Conservation (phyloP, 805 yeast genomes). For the Ogataea ramenticola region DNA sequence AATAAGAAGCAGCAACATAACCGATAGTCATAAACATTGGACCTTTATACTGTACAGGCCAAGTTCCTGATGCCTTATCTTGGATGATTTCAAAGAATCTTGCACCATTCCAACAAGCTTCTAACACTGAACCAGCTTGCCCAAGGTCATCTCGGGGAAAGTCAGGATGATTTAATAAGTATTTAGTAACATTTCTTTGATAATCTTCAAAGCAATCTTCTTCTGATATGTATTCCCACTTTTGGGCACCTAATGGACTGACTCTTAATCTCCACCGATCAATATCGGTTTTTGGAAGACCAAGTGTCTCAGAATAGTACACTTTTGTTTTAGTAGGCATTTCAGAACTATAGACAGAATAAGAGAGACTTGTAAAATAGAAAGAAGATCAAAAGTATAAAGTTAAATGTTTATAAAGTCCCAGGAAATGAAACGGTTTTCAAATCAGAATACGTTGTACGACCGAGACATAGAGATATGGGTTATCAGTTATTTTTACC, state of each 20-base stretch:
- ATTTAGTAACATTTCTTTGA: constrained; percentile 51
- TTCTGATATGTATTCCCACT: constrained; percentile 62
- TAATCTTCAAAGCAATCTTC: constrained; percentile 33
- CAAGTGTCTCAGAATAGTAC: constrained; percentile 63
- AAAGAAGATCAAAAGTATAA: neutral
- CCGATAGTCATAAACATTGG: constrained; percentile 98
- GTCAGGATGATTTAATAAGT: constrained; percentile 28
- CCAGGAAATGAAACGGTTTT: neutral
- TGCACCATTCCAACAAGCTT: constrained; percentile 71
- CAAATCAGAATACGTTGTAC: too few relatives aligned
- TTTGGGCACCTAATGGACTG: constrained; percentile 67
- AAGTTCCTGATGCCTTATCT: constrained; percentile 68
- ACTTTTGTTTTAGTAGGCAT: too few relatives aligned
- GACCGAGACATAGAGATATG: too few relatives aligned
- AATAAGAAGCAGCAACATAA: constrained; percentile 66
- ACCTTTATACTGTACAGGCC: constrained; percentile 92
- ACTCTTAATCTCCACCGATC: constrained; percentile 67
- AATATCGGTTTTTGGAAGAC: constrained; percentile 62
- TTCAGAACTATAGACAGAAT: too few relatives aligned
- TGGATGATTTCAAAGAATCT: constrained; percentile 64
- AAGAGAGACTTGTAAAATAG: too few relatives aligned
- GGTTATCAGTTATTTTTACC: too few relatives aligned
- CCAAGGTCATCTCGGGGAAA: constrained; percentile 18
- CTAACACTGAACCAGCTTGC: constrained; percentile 28
- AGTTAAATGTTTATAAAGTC: neutral